phyloP scores from a whole-genome alignment of 2,329 filamentous ascomycete species.

The Clonostachys solani region DNA sequence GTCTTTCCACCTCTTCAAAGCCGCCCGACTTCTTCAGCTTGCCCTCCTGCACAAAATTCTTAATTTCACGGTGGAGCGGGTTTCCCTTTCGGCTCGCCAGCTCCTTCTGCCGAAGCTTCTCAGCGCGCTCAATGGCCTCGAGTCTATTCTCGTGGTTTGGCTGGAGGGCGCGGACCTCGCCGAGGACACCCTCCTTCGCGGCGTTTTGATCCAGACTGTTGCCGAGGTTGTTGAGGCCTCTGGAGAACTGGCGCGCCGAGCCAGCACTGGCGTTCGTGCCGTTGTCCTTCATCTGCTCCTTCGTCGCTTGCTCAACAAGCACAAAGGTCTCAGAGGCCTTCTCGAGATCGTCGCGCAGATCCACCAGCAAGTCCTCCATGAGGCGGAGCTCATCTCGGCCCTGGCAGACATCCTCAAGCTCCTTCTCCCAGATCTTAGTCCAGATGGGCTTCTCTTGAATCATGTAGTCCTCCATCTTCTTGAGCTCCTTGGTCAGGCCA shows the following conservation, averaged over 20 bases:
- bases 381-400: constrained; percentile 92
- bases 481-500: constrained; percentile 76
- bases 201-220: constrained; percentile 64
- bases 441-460: constrained; percentile 90
- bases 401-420: constrained; percentile 91
- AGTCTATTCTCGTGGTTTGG: constrained; percentile 91
- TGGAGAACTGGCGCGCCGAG: constrained; percentile 51
- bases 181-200: constrained; percentile 87
- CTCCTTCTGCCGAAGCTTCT: constrained; percentile 86
- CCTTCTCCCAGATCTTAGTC: constrained; percentile 99
- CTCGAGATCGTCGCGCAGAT: constrained; percentile 90
- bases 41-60: constrained; percentile 80
- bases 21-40: constrained; percentile 95
- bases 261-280: constrained; percentile 45
- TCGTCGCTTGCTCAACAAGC: constrained; percentile 95
- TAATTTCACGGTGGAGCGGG: constrained; percentile 78
- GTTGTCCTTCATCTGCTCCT: constrained; percentile 84
- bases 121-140: constrained; percentile 95
- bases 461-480: constrained; percentile 91
- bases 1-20: constrained; percentile 86
- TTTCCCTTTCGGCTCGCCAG: constrained; percentile 73
- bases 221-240: constrained; percentile 47
- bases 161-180: constrained; percentile 87
- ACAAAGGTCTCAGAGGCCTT: constrained; percentile 92
- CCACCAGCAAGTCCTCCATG: constrained; percentile 91